Conservation (phyloP, 2,329 filamentous ascomycete genomes). For the Aspergillus carbonarius region DNA sequence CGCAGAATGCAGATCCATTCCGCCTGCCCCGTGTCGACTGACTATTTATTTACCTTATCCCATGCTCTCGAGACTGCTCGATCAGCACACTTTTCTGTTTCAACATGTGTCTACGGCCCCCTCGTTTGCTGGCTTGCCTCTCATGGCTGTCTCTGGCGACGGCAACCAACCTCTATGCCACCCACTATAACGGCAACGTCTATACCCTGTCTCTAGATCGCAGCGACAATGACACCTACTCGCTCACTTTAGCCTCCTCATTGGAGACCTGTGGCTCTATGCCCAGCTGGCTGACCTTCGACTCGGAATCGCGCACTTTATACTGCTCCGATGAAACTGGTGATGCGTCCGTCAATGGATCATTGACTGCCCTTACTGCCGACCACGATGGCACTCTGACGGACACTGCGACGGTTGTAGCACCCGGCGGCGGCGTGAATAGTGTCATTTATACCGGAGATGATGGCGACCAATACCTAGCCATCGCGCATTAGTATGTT, state of each 20-base stretch:
- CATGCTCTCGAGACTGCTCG: background rate
- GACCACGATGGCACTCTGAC: constrained; percentile 21
- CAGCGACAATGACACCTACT: constrained; percentile 22
- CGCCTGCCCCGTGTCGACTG: background rate
- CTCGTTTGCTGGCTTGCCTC: background rate
- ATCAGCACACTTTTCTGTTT: too few relatives aligned
- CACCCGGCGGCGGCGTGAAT: constrained; percentile 33
- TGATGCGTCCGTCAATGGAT: constrained; percentile 26
- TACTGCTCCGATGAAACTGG: constrained; percentile 40
- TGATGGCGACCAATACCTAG: constrained; percentile 28
- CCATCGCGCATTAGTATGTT: constrained; percentile 41
- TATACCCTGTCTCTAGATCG: constrained; percentile 32
- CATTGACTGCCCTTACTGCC: constrained; percentile 27
- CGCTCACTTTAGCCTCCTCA: constrained; percentile 24
- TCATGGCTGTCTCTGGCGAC: constrained; percentile 8
- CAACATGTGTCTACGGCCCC: background rate
- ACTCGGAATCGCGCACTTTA: constrained; percentile 24
- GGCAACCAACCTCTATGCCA: constrained; percentile 33
- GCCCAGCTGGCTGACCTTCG: constrained; percentile 40
- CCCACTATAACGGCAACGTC: constrained; percentile 40
- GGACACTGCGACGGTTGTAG: constrained; percentile 20
- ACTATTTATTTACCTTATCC: background rate
- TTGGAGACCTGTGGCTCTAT: constrained; percentile 34
- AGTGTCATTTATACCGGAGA: constrained; percentile 33
- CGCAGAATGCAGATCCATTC: constrained; percentile 9